phyloP scores from a whole-genome alignment of 2,329 filamentous ascomycete genomes.

The Aspergillus aculeatus region DNA sequence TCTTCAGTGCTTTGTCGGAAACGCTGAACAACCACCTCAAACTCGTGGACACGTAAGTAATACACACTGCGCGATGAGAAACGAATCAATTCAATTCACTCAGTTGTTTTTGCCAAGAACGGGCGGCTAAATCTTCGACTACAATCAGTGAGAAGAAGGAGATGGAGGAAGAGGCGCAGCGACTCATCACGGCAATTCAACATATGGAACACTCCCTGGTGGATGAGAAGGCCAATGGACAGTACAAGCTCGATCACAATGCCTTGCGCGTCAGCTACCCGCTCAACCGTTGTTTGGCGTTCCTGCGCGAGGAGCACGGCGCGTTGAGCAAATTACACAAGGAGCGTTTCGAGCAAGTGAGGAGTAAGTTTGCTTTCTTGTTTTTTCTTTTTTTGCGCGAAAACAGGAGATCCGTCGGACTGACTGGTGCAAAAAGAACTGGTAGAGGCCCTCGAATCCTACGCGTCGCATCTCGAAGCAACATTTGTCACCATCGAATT shows the following conservation, averaged over 20 bases:
- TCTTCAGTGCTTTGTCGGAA: conserved; percentile 88
- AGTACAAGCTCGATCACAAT: conserved; percentile 64
- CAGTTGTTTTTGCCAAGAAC: neutral
- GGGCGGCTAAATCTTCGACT: conserved; percentile 11
- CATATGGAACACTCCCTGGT: conserved; percentile 93
- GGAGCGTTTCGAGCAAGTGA: conserved; percentile 92
- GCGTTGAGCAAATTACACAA: conserved; percentile 78
- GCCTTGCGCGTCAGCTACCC: conserved; percentile 79
- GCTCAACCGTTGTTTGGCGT: conserved; percentile 73
- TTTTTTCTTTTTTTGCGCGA: neutral
- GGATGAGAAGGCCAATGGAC: conserved; percentile 65
- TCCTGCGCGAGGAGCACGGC: conserved; percentile 80
- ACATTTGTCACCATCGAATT: conserved; percentile 83
- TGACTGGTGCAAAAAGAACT: conserved; percentile 63
- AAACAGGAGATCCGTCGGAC: conserved; percentile 1
- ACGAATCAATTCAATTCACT: neutral
- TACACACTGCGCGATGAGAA: neutral
- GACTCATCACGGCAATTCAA: conserved; percentile 78
- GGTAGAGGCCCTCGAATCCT: conserved; percentile 88
- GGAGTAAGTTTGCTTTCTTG: conserved; percentile 61
- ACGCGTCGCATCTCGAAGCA: conserved; percentile 90
- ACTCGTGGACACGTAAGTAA: conserved; percentile 65
- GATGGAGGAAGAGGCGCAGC: conserved; percentile 84
- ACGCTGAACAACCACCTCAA: conserved; percentile 88
- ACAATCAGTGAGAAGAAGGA: conserved; percentile 73